A percentile compares a stretch with the other conserved stretches of the same genome.
These are phyloP conservation scores for Eucommia ulmoides DNA, from an alignment of 257 asterid genomes.

Conservation along the genomic window DNA sequence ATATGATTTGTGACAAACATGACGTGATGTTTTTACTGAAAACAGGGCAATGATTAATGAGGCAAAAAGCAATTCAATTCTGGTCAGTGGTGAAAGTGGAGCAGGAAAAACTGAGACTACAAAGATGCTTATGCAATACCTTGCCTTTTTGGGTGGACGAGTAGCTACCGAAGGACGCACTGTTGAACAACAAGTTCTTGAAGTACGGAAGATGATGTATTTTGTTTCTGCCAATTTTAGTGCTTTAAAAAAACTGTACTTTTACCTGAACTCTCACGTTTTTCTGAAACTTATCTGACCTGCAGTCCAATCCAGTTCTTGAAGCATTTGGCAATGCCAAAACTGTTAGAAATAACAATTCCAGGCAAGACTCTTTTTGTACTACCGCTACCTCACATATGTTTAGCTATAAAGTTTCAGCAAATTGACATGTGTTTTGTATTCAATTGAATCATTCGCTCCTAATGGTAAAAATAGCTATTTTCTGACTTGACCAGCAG, in stretches of 20 bases:
- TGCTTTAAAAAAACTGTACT: no score
- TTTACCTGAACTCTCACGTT: slow-evolving; percentile 10
- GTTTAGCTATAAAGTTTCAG: no score
- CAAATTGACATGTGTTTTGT: no score
- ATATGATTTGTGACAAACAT: slow-evolving; percentile 12
- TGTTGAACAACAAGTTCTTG: slow-evolving; percentile 99
- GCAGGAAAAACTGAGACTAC: slow-evolving; percentile 99
- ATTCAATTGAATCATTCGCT: no score
- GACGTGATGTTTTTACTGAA: slow-evolving; percentile 13
- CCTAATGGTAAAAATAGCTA: no score
- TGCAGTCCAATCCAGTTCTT: slow-evolving; percentile 98
- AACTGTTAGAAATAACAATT: slow-evolving; percentile 93
- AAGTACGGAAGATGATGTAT: slow-evolving; percentile 44
- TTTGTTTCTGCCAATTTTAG: no score
- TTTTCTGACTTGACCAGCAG: no score
- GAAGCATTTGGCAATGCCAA: slow-evolving; percentile 99
- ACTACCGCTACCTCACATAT: no score
- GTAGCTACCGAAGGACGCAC: slow-evolving; percentile 97
- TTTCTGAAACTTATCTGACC: not conserved
- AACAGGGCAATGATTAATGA: slow-evolving; percentile 87
- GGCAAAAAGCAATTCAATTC: slow-evolving; percentile 89
- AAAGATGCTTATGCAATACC: slow-evolving; percentile 95
- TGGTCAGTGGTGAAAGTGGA: slow-evolving; percentile 99
- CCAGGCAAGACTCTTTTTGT: slow-evolving; percentile 71
- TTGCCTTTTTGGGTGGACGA: slow-evolving; percentile 93